A percentile compares a stretch with the other conserved stretches of the same genome.
Conservation (phyloP, 75 land plant species). For the Selaginella moellendorffii region DNA sequence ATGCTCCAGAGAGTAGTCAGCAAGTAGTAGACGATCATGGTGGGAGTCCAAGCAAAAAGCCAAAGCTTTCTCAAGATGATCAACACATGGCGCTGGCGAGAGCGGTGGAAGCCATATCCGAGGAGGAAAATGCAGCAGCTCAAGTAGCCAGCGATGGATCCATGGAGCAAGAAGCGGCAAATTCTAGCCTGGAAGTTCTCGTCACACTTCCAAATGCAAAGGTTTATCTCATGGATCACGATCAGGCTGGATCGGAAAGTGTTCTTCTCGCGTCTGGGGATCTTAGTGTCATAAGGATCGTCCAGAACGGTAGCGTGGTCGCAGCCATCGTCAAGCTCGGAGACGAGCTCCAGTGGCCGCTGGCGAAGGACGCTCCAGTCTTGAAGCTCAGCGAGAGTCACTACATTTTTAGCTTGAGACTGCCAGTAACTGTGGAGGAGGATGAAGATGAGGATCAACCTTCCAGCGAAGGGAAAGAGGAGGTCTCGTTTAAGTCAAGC, state of each 20-base stretch:
- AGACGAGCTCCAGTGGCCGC: conserved; percentile 65
- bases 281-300: not conserved
- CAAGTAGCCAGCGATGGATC: too few species aligned
- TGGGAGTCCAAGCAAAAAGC: too few species aligned
- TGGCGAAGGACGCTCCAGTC: conserved; percentile 57
- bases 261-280: not conserved
- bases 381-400: conserved; percentile 49
- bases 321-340: conserved; percentile 45
- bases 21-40: too few species aligned
- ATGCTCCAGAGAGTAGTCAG: too few species aligned
- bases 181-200: too few species aligned
- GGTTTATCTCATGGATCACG: not conserved
- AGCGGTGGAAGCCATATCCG: too few species aligned
- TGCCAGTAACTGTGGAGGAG: conserved; percentile 18
- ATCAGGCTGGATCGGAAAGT: not conserved
- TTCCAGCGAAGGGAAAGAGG: not conserved
- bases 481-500: not conserved
- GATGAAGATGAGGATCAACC: not conserved
- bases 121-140: too few species aligned
- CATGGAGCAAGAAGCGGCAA: too few species aligned
- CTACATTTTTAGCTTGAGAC: conserved; percentile 53
- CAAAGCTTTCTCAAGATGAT: too few species aligned
- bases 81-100: too few species aligned
- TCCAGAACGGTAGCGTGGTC: conserved; percentile 28
- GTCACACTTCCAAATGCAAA: not conserved